These are phyloP conservation scores for Fusarium sp. DNA, from an alignment of 2,329 filamentous ascomycete genomes.

Conservation along the genomic window DNA sequence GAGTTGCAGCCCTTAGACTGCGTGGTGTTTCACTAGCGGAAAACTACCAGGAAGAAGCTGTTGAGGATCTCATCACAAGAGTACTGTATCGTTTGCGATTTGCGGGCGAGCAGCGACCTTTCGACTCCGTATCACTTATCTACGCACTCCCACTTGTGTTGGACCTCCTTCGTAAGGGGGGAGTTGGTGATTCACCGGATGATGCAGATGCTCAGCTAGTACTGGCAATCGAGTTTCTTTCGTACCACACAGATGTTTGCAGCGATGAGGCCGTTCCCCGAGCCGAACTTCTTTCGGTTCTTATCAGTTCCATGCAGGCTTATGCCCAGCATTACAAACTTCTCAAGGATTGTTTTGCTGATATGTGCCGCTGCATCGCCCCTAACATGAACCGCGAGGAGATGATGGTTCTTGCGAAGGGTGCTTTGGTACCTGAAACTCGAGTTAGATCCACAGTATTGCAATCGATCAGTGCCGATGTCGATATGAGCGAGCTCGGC, in stretches of 20 bases:
- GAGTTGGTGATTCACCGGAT: constrained; percentile 79
- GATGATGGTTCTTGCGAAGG: constrained; percentile 80
- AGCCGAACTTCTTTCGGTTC: constrained; percentile 75
- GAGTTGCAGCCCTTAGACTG: constrained; percentile 86
- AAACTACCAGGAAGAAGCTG: constrained; percentile 80
- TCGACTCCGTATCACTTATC: constrained; percentile 87
- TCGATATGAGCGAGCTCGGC: constrained; percentile 88
- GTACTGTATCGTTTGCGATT: constrained; percentile 92
- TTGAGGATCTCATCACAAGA: constrained; percentile 87
- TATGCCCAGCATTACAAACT: constrained; percentile 96
- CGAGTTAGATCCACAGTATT: constrained; percentile 87
- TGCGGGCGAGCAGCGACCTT: constrained; percentile 91
- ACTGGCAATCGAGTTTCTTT: constrained; percentile 87
- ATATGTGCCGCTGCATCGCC: constrained; percentile 86
- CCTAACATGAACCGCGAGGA: constrained; percentile 82
- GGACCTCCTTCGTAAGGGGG: constrained; percentile 81
- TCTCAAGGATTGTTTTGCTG: constrained; percentile 90
- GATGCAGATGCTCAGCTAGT: constrained; percentile 91
- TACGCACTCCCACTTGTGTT: constrained; percentile 89
- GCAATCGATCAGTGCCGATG: constrained; percentile 89
- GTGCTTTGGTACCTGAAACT: constrained; percentile 81
- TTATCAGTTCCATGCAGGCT: constrained; percentile 86
- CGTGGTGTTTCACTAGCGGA: constrained; percentile 80
- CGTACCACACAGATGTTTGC: constrained; percentile 88
- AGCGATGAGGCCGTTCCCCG: constrained; percentile 82